Evolutionary conservation across 495 filamentous ascomycete genomes (phyloP).

Genomic region (Penicillium pancosmium): DNA sequence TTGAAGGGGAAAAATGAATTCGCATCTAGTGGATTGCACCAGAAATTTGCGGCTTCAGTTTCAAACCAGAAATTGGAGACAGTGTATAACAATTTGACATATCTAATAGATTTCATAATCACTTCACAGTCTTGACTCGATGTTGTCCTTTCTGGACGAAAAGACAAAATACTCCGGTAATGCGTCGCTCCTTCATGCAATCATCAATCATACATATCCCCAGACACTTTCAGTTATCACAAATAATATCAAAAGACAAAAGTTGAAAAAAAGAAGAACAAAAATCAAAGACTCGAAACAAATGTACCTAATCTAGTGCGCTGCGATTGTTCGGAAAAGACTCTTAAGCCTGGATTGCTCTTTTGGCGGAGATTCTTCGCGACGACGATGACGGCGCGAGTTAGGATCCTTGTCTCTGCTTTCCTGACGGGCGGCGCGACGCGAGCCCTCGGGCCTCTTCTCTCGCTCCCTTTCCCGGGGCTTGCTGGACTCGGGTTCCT

Average conservation of each 20-base stretch:
- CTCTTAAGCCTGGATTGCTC: conserved; percentile 41
- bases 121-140: conserved; percentile 11
- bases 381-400: conserved; percentile 31
- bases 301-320: conserved; percentile 24
- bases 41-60: too few relatives aligned
- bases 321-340: conserved; percentile 41
- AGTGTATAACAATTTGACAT: conserved; percentile 3
- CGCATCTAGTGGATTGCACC: background rate
- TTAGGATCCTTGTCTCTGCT: conserved; percentile 27
- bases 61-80: background rate
- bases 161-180: conserved; percentile 28
- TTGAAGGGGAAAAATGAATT: background rate
- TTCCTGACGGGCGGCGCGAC: conserved; percentile 20
- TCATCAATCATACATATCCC: conserved; percentile 20
- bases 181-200: conserved; percentile 33
- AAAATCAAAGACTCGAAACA: conserved; percentile 5
- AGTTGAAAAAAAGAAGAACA: conserved; percentile 11
- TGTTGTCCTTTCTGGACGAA: conserved; percentile 11
- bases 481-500: conserved; percentile 18
- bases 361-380: conserved; percentile 37
- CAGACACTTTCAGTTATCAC: background rate
- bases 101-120: conserved; percentile 4
- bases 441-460: conserved; percentile 26
- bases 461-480: conserved; percentile 22
- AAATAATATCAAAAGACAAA: conserved; percentile 23